Evolutionary conservation across 495 filamentous ascomycete genomes (phyloP).

Genomic region (Penicillium lagena): DNA sequence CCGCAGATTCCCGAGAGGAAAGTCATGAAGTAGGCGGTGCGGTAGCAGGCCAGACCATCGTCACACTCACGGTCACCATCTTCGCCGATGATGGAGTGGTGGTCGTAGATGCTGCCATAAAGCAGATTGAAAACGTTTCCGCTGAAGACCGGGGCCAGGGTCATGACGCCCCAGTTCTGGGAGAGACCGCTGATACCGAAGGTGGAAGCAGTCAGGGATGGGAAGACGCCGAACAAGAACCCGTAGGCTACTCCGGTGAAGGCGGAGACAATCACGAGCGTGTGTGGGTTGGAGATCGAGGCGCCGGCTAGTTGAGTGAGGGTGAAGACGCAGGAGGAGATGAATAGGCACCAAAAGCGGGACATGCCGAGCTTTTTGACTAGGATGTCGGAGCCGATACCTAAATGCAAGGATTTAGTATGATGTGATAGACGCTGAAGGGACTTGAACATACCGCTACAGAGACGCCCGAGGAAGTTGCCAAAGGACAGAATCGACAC

Average conservation of each 20-base stretch:
- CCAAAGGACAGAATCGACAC: conserved; percentile 86
- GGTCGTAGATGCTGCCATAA: conserved; percentile 73
- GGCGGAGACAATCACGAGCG: conserved; percentile 69
- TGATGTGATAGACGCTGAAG: background rate
- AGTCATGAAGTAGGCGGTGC: conserved; percentile 76
- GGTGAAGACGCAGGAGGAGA: conserved; percentile 72
- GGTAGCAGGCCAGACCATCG: conserved; percentile 78
- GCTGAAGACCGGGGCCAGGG: conserved; percentile 72
- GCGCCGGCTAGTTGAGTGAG: conserved; percentile 75
- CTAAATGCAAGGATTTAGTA: conserved; percentile 23
- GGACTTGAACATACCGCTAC: conserved; percentile 49
- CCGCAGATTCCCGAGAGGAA: conserved; percentile 66
- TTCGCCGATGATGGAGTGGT: conserved; percentile 59
- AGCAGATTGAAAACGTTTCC: conserved; percentile 89
- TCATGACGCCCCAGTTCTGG: conserved; percentile 95
- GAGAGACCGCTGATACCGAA: conserved; percentile 87
- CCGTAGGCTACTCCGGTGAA: conserved; percentile 89
- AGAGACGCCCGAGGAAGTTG: conserved; percentile 75
- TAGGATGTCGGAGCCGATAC: conserved; percentile 85
- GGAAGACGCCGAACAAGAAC: conserved; percentile 91
- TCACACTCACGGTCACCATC: conserved; percentile 68
- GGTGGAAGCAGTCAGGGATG: conserved; percentile 81
- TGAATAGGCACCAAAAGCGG: conserved; percentile 82
- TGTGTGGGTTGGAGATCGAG: conserved; percentile 71
- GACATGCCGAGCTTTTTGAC: conserved; percentile 72